These are phyloP conservation scores for Myxozyma lipomycoides DNA, from an alignment of 805 yeast species.

Conservation along the genomic window DNA sequence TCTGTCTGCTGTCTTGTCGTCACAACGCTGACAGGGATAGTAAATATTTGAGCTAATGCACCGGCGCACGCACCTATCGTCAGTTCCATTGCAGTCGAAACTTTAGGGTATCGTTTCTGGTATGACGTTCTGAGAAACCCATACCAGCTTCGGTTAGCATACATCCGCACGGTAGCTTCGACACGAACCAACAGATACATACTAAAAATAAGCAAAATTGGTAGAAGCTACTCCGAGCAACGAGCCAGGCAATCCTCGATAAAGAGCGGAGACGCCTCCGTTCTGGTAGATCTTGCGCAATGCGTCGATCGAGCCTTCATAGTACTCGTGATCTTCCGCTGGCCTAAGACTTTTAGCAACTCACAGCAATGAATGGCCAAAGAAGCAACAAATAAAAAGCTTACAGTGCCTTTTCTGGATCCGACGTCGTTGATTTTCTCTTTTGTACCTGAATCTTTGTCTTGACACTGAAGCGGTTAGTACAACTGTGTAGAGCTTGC, in stretches of 20 bases:
- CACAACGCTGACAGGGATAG: conserved; percentile 75
- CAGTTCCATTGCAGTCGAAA: conserved; percentile 63
- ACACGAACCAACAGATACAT: neutral
- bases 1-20: conserved; percentile 54
- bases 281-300: conserved; percentile 50
- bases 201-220: conserved; percentile 74
- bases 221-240: conserved; percentile 69
- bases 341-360: too few species aligned
- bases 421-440: conserved; percentile 8
- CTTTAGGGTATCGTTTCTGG: conserved; percentile 41
- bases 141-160: conserved; percentile 51
- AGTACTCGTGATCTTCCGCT: conserved; percentile 34
- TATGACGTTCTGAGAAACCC: conserved; percentile 61
- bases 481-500: too few species aligned
- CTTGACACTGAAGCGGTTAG: conserved; percentile 3
- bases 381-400: neutral
- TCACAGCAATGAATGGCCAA: too few species aligned
- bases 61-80: conserved; percentile 77
- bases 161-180: neutral
- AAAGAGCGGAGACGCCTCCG: conserved; percentile 65
- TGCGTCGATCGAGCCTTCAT: conserved; percentile 60
- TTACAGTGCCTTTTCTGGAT: conserved; percentile 10
- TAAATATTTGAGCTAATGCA: conserved; percentile 71
- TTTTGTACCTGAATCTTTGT: conserved; percentile 26
- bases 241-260: conserved; percentile 66